Evolutionary conservation across 2,329 filamentous ascomycete species (phyloP), one percentile per base, ranked within the genome.

Genomic region (Diatrype stigma): DNA sequence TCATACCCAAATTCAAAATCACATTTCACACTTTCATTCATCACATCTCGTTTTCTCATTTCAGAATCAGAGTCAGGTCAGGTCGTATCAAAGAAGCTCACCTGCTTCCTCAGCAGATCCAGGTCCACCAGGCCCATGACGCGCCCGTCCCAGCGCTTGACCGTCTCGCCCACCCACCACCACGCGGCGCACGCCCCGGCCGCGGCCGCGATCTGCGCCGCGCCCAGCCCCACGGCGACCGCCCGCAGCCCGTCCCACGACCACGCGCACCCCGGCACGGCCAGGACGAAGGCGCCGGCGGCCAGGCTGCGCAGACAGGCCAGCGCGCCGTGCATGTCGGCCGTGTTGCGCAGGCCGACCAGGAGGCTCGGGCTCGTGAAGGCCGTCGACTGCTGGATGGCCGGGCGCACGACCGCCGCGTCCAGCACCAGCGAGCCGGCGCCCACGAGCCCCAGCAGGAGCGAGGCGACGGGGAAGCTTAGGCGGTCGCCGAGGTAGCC

Each of bases 341-440:
- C 69, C 16, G 72, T 73, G 57, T 70, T 75, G 28, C 76, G 72
- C 48, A 77, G 67, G 22, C 71, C 70, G 12, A 73, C 64, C n/a
- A 66, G 66, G 22, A 79, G 66, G 59, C 71, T 79, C 6, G 73
- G 68, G 3, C 70, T 73, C 0, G 76, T 79, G 54, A 76, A 80
- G 44, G 73, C 71, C 7, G 76, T 73, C 30, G 75, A 79, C n/a
- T 71, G 68, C 23, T 68, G 67, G 42, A 80, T 67, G 23, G 76
- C 60, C 2, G 76, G 75, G 3, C 66, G 63, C n/a, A n/a, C n/a
- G 2, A 69, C 66, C 0, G 72, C 69, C 2, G 68, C 66, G 48
- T 76, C 72, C 6, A 80, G 64, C 2, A 67, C 57, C 23, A 69
- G 61, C 0, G 65, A 63, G 19, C 75, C 77, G 1, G 70, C 70